Evolutionary conservation across 2,329 filamentous ascomycete genomes (phyloP).

Genomic region (Aspergillus thermomutatus): DNA sequence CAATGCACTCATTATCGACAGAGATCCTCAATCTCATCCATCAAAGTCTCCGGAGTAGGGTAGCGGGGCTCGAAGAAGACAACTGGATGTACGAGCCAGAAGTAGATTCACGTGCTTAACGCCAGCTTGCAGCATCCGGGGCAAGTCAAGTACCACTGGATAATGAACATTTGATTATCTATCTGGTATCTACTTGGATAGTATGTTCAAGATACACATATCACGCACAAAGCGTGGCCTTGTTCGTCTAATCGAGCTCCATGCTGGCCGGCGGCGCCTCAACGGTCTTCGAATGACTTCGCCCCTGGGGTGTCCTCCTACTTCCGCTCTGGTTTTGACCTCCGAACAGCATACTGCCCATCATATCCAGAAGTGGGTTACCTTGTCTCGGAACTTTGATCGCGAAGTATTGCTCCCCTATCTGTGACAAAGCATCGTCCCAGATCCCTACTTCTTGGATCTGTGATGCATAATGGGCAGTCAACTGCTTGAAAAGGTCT

Average conservation of each 20-base stretch:
- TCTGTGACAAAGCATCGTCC: conserved; percentile 77
- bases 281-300: conserved; percentile 43
- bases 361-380: conserved; percentile 96
- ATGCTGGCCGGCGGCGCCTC: conserved; percentile 44
- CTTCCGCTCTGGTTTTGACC: conserved; percentile 45
- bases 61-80: conserved; percentile 72
- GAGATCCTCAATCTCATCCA: conserved; percentile 69
- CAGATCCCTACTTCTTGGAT: conserved; percentile 74
- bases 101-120: conserved; percentile 41
- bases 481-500: conserved; percentile 77
- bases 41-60: conserved; percentile 68
- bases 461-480: conserved; percentile 74
- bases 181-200: not conserved
- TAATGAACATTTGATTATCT: not conserved
- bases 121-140: conserved; percentile 9
- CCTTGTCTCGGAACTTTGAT: conserved; percentile 84
- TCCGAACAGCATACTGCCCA: conserved; percentile 89
- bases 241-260: conserved; percentile 41
- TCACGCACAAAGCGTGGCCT: conserved; percentile 2
- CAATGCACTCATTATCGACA: conserved; percentile 22
- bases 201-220: conserved; percentile 3
- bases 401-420: conserved; percentile 96
- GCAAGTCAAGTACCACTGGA: not conserved
- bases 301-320: conserved; percentile 34
- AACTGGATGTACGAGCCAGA: conserved; percentile 88